Evolutionary conservation across 2,329 filamentous ascomycete genomes (phyloP).

Genomic region (Talaromyces sp.): DNA sequence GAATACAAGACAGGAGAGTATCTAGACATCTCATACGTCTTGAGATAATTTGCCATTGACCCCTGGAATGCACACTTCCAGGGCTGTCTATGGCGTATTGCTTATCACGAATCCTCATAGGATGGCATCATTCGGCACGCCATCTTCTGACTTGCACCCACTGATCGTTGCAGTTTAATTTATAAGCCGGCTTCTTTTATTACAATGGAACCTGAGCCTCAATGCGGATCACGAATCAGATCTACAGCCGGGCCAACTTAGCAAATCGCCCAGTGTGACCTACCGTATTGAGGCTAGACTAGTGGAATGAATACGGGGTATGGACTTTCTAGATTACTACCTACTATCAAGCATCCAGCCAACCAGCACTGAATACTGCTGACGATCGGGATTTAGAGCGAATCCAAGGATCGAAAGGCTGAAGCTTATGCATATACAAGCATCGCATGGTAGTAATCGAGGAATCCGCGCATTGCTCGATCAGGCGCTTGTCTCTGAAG

Average conservation of each 20-base stretch:
- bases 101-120: neutral
- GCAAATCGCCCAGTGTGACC: neutral
- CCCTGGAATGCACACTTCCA: neutral
- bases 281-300: neutral
- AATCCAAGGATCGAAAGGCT: neutral
- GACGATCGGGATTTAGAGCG: neutral
- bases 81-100: neutral
- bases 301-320: slow-evolving; percentile 1
- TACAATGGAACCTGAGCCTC: slow-evolving; percentile 1
- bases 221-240: neutral
- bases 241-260: neutral
- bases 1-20: neutral
- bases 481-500: neutral
- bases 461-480: neutral
- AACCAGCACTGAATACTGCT: neutral
- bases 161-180: neutral
- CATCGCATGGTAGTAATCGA: slow-evolving; percentile 1
- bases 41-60: neutral
- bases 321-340: neutral
- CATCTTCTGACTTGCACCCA: neutral
- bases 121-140: neutral
- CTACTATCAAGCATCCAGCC: neutral
- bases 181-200: neutral
- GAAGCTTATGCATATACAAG: slow-evolving; percentile 3
- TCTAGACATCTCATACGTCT: neutral